Conservation (phyloP, 768 basidiomycete species). For the Boletellus ananiceps region DNA sequence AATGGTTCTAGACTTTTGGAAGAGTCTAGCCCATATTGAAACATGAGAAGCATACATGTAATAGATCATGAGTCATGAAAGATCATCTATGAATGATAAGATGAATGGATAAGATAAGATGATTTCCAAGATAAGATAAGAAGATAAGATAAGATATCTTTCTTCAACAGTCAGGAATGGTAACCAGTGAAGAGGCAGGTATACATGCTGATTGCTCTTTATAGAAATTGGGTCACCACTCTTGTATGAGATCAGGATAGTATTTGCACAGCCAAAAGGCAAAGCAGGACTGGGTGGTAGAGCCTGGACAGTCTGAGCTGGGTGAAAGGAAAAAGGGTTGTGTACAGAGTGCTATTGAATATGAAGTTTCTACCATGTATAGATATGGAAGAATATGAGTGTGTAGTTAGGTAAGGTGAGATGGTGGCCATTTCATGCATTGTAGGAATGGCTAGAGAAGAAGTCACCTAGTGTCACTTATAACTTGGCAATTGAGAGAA, state of each 20-base stretch:
- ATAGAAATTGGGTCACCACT: constrained; percentile 3
- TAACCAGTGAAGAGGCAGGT: too few relatives aligned
- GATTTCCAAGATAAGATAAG: too few relatives aligned
- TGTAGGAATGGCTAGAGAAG: background rate
- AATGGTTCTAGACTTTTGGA: too few relatives aligned
- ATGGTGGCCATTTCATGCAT: background rate
- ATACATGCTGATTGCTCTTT: too few relatives aligned
- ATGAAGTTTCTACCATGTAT: constrained; percentile 2
- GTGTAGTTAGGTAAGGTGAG: background rate
- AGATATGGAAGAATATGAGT: constrained; percentile 1
- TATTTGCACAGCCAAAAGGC: constrained; percentile 5
- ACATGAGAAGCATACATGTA: too few relatives aligned
- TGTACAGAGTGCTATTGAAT: constrained; percentile 7
- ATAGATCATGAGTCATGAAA: too few relatives aligned
- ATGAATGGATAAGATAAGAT: too few relatives aligned
- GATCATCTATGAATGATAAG: too few relatives aligned
- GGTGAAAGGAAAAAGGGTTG: background rate
- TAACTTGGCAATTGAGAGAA: constrained; percentile 3
- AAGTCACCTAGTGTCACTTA: constrained; percentile 5
- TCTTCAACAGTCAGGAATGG: too few relatives aligned
- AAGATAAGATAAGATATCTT: too few relatives aligned
- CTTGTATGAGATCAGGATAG: constrained; percentile 2
- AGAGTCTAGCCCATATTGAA: too few relatives aligned
- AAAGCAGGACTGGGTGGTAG: background rate
- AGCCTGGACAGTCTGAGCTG: constrained; percentile 11